These are phyloP conservation scores for Thermothelomyces thermophilus DNA, from an alignment of 2,329 filamentous ascomycete genomes.

Conservation along the genomic window DNA sequence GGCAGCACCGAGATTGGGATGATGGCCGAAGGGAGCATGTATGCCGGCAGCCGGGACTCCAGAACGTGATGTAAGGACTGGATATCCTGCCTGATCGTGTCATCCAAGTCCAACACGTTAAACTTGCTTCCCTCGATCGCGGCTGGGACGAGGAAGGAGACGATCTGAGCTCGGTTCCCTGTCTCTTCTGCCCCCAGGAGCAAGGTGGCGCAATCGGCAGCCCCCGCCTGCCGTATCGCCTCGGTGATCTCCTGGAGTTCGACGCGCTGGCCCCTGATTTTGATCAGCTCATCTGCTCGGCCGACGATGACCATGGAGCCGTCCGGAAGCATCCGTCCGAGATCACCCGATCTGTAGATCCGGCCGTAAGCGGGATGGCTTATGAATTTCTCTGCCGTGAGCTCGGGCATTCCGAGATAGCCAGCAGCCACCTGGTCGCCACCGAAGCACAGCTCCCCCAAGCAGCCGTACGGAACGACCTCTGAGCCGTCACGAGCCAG, in stretches of 20 bases:
- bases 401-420: constrained; percentile 59
- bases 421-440: constrained; percentile 73
- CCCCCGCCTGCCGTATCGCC: constrained; percentile 44
- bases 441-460: constrained; percentile 82
- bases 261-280: constrained; percentile 72
- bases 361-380: constrained; percentile 61
- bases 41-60: constrained; percentile 53
- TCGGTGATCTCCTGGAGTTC: constrained; percentile 71
- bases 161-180: constrained; percentile 46
- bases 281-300: constrained; percentile 72
- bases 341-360: constrained; percentile 76
- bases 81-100: constrained; percentile 29
- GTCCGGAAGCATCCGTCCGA: constrained; percentile 71
- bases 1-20: constrained; percentile 65
- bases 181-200: constrained; percentile 40
- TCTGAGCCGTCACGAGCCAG: constrained; percentile 40
- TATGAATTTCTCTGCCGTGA: constrained; percentile 63
- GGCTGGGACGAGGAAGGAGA: constrained; percentile 60
- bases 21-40: constrained; percentile 73
- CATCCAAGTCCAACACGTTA: constrained; percentile 33
- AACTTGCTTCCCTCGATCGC: constrained; percentile 25
- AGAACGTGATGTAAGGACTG: constrained; percentile 49
- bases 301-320: constrained; percentile 68
- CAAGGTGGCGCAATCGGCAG: constrained; percentile 59
- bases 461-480: constrained; percentile 59